phyloP scores from a whole-genome alignment of 768 basidiomycete genomes.

The Pleurotus citrinopileatus region DNA sequence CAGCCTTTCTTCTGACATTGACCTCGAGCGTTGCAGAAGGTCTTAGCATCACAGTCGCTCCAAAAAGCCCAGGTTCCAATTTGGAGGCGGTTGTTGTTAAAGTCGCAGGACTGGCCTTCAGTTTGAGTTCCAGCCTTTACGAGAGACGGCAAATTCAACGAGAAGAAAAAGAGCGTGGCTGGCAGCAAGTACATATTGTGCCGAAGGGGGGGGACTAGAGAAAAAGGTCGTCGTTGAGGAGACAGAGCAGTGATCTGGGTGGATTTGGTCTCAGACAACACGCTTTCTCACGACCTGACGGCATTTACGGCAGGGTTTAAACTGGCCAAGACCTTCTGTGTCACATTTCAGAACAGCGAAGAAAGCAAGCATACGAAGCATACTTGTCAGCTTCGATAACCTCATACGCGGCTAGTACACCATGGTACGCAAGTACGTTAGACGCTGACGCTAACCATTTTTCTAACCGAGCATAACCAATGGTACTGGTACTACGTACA shows the following conservation, averaged over 20 bases:
- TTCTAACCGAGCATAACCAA: no score
- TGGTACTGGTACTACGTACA: no score
- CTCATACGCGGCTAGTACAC: no score
- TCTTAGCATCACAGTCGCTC: constrained; percentile 71
- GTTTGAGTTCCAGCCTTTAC: constrained; percentile 45
- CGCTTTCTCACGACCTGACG: not conserved
- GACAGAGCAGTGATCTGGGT: not conserved
- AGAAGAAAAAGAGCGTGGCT: constrained; percentile 55
- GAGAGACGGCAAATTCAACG: constrained; percentile 24
- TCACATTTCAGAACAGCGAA: not conserved
- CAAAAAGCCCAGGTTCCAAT: constrained; percentile 77
- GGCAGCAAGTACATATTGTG: constrained; percentile 28
- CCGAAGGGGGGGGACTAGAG: constrained; percentile 10
- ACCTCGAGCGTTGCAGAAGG: constrained; percentile 55
- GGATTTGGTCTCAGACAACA: not conserved
- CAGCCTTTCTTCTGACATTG: constrained; percentile 67
- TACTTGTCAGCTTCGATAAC: no score
- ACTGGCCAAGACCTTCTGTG: no score
- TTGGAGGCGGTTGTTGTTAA: constrained; percentile 64
- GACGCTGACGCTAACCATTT: no score
- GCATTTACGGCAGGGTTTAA: no score
- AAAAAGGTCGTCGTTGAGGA: constrained; percentile 8
- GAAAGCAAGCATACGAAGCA: no score
- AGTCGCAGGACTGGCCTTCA: constrained; percentile 46
- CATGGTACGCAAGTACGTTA: no score